phyloP scores from a whole-genome alignment of 345 rosid genomes.

The Salix purpurea region DNA sequence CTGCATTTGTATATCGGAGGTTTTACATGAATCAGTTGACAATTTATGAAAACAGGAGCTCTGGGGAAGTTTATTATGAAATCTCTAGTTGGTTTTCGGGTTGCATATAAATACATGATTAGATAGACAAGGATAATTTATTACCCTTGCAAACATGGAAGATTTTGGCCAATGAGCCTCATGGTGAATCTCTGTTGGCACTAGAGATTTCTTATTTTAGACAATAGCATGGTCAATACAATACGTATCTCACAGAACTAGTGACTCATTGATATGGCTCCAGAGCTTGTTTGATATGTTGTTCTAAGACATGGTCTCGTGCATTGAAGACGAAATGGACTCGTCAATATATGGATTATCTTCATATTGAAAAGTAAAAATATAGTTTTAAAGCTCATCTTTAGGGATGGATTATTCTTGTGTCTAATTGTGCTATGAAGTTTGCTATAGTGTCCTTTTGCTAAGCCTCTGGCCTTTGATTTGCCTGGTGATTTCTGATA shows the following conservation, averaged over 20 bases:
- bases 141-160: neutral
- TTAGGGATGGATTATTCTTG: neutral
- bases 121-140: neutral
- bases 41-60: neutral
- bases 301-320: too few relatives aligned
- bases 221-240: neutral
- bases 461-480: neutral
- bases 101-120: neutral
- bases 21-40: neutral
- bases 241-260: neutral
- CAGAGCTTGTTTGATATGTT: neutral
- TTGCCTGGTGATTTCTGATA: conserved; percentile 7
- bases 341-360: neutral
- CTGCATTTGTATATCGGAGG: neutral
- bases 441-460: neutral
- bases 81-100: neutral
- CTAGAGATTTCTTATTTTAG: neutral
- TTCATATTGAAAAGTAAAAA: neutral
- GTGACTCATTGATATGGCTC: neutral
- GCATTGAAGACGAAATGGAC: neutral
- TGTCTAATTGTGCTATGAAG: neutral
- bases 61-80: neutral
- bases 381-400: neutral
- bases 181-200: neutral
- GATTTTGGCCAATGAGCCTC: neutral